phyloP scores from a whole-genome alignment of 345 rosid species.

The Ceriops tagal region DNA sequence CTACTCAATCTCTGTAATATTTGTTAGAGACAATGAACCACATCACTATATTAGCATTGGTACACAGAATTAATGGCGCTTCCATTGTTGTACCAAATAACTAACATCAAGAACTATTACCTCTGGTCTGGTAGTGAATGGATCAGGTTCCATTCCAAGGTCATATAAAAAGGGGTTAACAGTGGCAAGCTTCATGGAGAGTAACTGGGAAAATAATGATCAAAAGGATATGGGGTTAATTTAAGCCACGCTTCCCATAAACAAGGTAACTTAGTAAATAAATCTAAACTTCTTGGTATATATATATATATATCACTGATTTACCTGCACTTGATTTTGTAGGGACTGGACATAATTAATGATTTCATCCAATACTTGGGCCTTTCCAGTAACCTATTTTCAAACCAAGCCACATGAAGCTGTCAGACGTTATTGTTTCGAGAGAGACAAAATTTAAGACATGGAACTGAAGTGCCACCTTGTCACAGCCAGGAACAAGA shows the following conservation, averaged over 20 bases:
- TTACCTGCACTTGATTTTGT: conserved; percentile 73
- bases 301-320: background rate
- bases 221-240: background rate
- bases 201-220: conserved; percentile 36
- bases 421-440: conserved; percentile 16
- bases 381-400: conserved; percentile 68
- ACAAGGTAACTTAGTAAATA: background rate
- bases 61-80: background rate
- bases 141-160: conserved; percentile 48
- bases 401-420: conserved; percentile 34
- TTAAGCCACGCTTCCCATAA: background rate
- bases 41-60: conserved; percentile 17
- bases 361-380: conserved; percentile 79
- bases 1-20: conserved; percentile 33
- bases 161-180: conserved; percentile 58
- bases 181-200: conserved; percentile 71
- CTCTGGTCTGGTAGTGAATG: conserved; percentile 47
- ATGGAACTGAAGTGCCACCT: conserved; percentile 35
- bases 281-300: background rate
- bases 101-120: conserved; percentile 19
- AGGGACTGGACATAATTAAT: conserved; percentile 70
- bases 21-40: conserved; percentile 33
- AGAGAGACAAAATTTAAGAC: conserved; percentile 15
- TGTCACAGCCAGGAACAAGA: conserved; percentile 80
- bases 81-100: background rate